Base-by-base conservation (phyloP, 345 rosid species). In the Jatropha curcas region DNA sequence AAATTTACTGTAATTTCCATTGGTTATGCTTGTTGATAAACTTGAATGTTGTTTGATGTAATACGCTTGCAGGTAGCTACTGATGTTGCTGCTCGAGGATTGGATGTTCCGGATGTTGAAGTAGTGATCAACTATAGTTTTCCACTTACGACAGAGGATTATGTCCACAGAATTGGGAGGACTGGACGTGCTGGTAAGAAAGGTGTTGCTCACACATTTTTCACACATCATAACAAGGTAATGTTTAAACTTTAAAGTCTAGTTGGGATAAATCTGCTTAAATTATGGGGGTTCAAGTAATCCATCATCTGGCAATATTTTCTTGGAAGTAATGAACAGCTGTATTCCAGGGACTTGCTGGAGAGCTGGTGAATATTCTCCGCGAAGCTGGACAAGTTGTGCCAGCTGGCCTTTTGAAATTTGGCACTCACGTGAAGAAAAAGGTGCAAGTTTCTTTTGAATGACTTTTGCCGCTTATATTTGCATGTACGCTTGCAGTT, bases 101-200 rank as follows among this genome's bases (percentile, higher is more conserved):
- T 95, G 71, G 97, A 95, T 84, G 88, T 95, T 82, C 98, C 97
- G 0, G 96, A 92, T 39, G 98, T 95, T 78, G 99, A 92, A 80
- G 99, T 89, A 67, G 99, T 95, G 68, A 92, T 95, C 80, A 92
- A 95, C 85, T 95, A 88, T 79, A 89, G 87, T 79, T 95, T 95
- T 74, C 99, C 98, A 28, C 89, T 95, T 27, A 92, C 97, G 13
- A 89, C 94, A 3, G 96, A 95, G 89, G 98, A 91, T 80, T 95
- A 92, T 70, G 96, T 95, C 50, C 99, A 95, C 70, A 87, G 98
- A 76, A 95, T 92, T 34, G 98, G 97, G 53, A 88, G 98, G 78
- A 95, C 99, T 7, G 98, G 99, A 68, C 90, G 98, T 68, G 99
- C 99, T 22, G 99, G 97, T 53, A 89, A 90, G 86, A 95, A 95